Base-by-base conservation (phyloP, 73 alveolate species). In the Paramecium biaurelia region DNA sequence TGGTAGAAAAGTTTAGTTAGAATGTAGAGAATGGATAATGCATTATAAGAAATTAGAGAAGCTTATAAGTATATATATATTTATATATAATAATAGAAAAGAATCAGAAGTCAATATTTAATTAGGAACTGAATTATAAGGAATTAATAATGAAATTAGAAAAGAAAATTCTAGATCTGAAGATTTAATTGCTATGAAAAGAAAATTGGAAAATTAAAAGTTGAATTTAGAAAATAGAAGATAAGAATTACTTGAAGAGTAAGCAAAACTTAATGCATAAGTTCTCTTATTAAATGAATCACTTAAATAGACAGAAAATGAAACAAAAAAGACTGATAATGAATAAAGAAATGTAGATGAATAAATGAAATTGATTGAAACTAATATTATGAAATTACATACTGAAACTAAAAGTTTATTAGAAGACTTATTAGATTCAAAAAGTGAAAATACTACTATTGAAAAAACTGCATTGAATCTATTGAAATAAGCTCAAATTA, bases 401-500 rank as follows among this genome's bases (percentile, higher is more conserved):
- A 95, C 98, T 70, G 98, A 98, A 86, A 97, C 99, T 12, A 96
- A 97, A 92, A 95, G 97, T 43, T 72, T 98, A 82, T 96, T 97
- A 92, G 99, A 97, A 93, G 99, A 97, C 87, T 96, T 97, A 37
- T 92, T 97, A 28, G 97, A 97, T 85, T 97, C 96, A 47, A 94
- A 97, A 35, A 95, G 99, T 59, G 96, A 97, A 86, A 95, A 98
- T 92, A 98, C 98, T 82, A 98, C 99, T 1, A 96, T 97, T 85
- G 99, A 98, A 89, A 98, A 98, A 70, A 95, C 96, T 59, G 97
- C 98, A 0, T 97, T 97, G 38, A 98, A 98, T 85, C 85, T 98
- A 35, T 58, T 94, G 30, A 97, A 96, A 89, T 96, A 98, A 23
- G 97, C 99, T 45, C 94, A 98, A 92, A 93, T 85, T 43, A 92